phyloP scores from a whole-genome alignment of 331 rosid species.

The Prunus yedoensis region DNA sequence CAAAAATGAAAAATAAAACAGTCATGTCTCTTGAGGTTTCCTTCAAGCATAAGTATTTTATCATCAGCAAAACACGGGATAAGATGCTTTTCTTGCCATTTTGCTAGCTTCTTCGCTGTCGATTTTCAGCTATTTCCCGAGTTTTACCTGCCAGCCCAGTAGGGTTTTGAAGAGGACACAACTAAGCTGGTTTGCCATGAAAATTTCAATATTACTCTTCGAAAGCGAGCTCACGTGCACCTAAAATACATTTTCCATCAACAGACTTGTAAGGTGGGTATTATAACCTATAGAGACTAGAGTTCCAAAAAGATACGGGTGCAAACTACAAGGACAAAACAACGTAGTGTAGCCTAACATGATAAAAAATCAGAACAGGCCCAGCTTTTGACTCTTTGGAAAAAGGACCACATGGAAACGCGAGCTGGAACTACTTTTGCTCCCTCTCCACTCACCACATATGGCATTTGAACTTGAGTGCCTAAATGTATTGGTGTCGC shows the following conservation, averaged over 20 bases:
- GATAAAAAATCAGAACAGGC: background rate
- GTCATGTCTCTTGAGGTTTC: too few species aligned
- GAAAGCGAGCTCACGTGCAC: background rate
- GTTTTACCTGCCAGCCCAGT: background rate
- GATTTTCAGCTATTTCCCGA: background rate
- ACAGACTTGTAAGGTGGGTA: background rate
- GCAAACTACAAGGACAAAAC: background rate
- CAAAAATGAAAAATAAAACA: too few species aligned
- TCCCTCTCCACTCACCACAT: background rate
- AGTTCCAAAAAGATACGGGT: too few species aligned
- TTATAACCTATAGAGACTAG: too few species aligned
- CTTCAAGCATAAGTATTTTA: too few species aligned
- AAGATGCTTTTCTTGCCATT: too few species aligned
- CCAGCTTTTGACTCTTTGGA: too few species aligned
- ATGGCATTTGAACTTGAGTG: background rate
- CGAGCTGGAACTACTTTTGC: background rate
- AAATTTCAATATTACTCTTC: background rate
- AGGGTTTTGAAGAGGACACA: background rate
- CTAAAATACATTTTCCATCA: background rate
- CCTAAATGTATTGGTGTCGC: background rate
- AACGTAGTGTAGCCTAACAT: background rate
- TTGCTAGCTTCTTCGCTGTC: too few species aligned
- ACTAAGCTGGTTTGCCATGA: background rate
- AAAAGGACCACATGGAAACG: background rate
- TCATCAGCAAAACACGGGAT: too few species aligned